Evolutionary conservation across 2,329 filamentous ascomycete genomes (phyloP).

Genomic region (Fonsecaea multimorphosa): DNA sequence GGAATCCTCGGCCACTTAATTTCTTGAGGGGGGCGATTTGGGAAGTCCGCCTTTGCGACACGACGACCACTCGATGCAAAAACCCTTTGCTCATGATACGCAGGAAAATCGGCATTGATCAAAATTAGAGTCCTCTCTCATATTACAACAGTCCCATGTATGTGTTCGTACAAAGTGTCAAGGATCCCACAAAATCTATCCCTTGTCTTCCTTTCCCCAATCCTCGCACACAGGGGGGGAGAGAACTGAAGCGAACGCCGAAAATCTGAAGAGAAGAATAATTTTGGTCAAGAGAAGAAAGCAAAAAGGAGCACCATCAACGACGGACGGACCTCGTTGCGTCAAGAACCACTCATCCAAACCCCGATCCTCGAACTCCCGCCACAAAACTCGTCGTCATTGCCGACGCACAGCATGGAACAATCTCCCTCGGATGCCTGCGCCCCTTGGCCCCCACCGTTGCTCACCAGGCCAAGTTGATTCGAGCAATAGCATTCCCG

Average conservation of each 20-base stretch:
- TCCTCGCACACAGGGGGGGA: too few species aligned
- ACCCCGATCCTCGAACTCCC: conserved; percentile 38
- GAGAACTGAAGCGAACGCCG: too few species aligned
- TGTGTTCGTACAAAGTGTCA: too few species aligned
- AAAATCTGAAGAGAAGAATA: too few species aligned
- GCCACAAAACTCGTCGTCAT: conserved; percentile 39
- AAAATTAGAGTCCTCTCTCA: too few species aligned
- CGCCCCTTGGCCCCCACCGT: conserved; percentile 30
- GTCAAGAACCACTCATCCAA: conserved; percentile 27
- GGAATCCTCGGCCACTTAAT: too few species aligned
- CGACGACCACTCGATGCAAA: too few species aligned
- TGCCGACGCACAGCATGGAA: conserved; percentile 38
- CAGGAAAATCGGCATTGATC: neutral
- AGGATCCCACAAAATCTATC: too few species aligned
- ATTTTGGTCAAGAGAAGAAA: neutral
- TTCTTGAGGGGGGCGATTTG: too few species aligned
- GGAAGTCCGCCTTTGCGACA: too few species aligned
- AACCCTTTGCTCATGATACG: neutral
- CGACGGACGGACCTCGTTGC: neutral
- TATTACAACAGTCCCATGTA: too few species aligned
- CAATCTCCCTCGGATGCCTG: conserved; percentile 24
- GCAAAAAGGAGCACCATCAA: neutral
- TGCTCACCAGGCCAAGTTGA: conserved; percentile 33
- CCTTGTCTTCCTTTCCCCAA: too few species aligned
- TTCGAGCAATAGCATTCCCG: conserved; percentile 46